A percentile compares a stretch with the other conserved stretches of the same genome.
These are phyloP conservation scores for Boletus subparvulus DNA, from an alignment of 768 basidiomycete genomes.

Conservation along the genomic window DNA sequence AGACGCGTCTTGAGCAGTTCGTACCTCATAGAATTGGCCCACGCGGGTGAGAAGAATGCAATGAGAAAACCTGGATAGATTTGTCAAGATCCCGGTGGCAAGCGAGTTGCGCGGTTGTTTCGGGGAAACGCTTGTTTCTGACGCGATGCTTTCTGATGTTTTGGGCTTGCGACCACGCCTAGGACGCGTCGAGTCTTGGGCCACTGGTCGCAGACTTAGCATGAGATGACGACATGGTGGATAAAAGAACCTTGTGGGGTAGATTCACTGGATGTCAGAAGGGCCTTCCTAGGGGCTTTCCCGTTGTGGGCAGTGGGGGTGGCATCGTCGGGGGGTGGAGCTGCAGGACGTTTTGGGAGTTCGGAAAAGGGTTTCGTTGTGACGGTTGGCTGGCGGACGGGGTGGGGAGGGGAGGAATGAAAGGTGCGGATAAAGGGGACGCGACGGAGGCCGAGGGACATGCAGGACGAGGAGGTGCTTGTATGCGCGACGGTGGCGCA, in stretches of 20 bases:
- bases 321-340: background rate
- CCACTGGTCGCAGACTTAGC: background rate
- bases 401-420: slow-evolving; percentile 4
- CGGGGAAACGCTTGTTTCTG: background rate
- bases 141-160: background rate
- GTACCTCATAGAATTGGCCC: slow-evolving; percentile 93
- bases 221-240: background rate
- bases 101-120: slow-evolving; percentile 48
- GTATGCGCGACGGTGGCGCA: slow-evolving; percentile 36
- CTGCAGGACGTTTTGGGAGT: slow-evolving; percentile 46
- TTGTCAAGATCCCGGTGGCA: slow-evolving; percentile 67
- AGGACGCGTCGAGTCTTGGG: slow-evolving; percentile 1
- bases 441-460: slow-evolving; percentile 14
- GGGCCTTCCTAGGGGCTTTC: background rate
- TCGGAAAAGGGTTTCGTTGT: slow-evolving; percentile 57
- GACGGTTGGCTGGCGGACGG: slow-evolving; percentile 13
- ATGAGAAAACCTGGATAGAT: slow-evolving; percentile 77
- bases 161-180: slow-evolving; percentile 23
- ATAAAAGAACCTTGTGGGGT: slow-evolving; percentile 7
- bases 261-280: background rate
- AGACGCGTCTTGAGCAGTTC: slow-evolving; percentile 7
- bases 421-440: slow-evolving; percentile 8
- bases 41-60: slow-evolving; percentile 90
- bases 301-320: background rate
- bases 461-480: slow-evolving; percentile 9